Evolutionary conservation across 495 filamentous ascomycete species (phyloP).

Genomic region (Elasticomyces elasticus): DNA sequence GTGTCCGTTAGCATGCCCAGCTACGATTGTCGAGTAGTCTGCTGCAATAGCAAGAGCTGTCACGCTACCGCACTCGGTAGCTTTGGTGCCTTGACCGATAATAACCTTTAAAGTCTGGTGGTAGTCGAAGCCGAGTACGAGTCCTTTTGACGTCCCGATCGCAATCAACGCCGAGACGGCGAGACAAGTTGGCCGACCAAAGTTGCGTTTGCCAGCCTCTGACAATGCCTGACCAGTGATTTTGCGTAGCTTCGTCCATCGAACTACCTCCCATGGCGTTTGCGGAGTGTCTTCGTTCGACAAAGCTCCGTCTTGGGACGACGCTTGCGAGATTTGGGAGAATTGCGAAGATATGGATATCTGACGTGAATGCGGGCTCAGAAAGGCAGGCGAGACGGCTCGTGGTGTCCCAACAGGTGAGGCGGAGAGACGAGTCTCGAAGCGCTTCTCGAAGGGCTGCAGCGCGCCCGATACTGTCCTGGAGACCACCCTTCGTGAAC

Average conservation of each 20-base stretch:
- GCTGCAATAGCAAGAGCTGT: conserved; percentile 84
- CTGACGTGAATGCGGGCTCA: conserved; percentile 64
- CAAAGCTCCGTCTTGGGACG: conserved; percentile 10
- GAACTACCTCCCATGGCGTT: conserved; percentile 89
- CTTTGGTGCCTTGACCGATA: conserved; percentile 89
- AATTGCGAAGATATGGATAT: conserved; percentile 46
- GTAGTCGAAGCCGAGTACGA: conserved; percentile 93
- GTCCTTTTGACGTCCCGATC: conserved; percentile 85
- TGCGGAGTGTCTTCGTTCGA: conserved; percentile 49
- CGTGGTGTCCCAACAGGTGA: conserved; percentile 51
- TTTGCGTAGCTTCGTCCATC: conserved; percentile 90
- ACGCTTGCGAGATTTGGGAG: conserved; percentile 14
- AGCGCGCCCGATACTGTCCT: conserved; percentile 64
- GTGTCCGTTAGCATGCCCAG: conserved; percentile 77
- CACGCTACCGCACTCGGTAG: conserved; percentile 80
- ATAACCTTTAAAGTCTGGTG: conserved; percentile 88
- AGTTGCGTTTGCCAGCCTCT: conserved; percentile 86
- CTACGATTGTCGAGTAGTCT: conserved; percentile 83
- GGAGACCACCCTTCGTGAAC: conserved; percentile 20
- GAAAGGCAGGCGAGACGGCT: conserved; percentile 68
- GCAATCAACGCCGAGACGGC: conserved; percentile 83
- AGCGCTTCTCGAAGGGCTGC: conserved; percentile 86
- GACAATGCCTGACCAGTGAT: conserved; percentile 84
- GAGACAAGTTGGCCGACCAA: conserved; percentile 84
- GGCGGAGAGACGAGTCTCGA: conserved; percentile 72